Conservation (phyloP, 352 stramenopile genomes). For the Phytophthora sansomeana region DNA sequence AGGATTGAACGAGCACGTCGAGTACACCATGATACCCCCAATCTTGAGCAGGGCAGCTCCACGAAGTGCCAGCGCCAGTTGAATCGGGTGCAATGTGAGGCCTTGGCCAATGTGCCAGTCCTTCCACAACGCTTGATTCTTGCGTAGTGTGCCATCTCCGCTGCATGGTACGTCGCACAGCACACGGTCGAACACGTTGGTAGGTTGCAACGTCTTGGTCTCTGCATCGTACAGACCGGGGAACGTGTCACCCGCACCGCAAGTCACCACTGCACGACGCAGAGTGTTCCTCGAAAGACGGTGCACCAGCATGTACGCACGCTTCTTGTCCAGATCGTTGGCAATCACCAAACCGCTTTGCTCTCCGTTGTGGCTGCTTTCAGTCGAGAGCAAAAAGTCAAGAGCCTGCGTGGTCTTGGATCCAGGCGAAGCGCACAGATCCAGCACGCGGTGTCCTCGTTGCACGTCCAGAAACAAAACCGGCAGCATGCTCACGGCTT, state of each 20-base stretch:
- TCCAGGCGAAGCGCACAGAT: constrained; percentile 96
- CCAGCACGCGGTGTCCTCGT: constrained; percentile 79
- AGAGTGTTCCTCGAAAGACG: constrained; percentile 90
- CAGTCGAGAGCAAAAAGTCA: constrained; percentile 74
- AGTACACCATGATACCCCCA: constrained; percentile 95
- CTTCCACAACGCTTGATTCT: constrained; percentile 95
- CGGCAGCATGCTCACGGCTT: constrained; percentile 98
- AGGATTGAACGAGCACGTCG: constrained; percentile 98
- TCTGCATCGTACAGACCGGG: constrained; percentile 85
- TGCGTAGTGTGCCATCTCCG: constrained; percentile 98
- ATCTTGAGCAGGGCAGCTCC: constrained; percentile 92
- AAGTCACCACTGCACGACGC: constrained; percentile 92
- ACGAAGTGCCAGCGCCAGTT: constrained; percentile 94
- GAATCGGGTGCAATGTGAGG: constrained; percentile 93
- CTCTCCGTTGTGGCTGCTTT: constrained; percentile 15
- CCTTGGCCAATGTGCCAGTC: constrained; percentile 94
- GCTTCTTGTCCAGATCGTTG: constrained; percentile 97
- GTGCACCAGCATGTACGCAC: constrained; percentile 98
- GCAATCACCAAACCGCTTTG: constrained; percentile 91
- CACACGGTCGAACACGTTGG: constrained; percentile 98
- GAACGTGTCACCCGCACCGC: constrained; percentile 93
- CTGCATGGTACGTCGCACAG: constrained; percentile 98
- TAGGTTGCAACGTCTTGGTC: constrained; percentile 47
- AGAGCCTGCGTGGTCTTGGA: constrained; percentile 99
- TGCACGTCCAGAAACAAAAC: constrained; percentile 96